Conservation (phyloP, 139 green algal genomes). For the Ettlia oleoabundans region DNA sequence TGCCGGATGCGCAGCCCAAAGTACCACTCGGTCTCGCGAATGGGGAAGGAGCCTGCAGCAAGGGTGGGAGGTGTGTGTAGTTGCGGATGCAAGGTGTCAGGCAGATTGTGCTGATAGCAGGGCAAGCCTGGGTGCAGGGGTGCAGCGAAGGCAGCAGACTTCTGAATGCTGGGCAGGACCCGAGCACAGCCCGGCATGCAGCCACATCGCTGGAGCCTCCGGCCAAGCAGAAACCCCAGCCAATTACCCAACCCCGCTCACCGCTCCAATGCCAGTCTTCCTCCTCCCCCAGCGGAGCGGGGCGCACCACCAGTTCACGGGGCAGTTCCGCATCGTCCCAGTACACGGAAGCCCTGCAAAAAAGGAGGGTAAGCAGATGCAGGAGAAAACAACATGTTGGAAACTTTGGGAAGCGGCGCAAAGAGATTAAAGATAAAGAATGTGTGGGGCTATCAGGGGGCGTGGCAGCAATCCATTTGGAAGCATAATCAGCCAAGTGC, state of each 20-base stretch:
- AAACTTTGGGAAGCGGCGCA: too few relatives aligned
- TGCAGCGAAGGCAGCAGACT: neutral
- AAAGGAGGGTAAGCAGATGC: neutral
- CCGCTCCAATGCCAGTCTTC: constrained; percentile 68
- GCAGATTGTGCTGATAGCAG: neutral
- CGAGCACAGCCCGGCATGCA: too few relatives aligned
- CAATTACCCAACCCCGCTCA: constrained; percentile 9
- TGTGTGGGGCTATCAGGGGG: too few relatives aligned
- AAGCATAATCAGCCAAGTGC: too few relatives aligned
- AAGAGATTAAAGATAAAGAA: too few relatives aligned
- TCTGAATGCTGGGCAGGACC: neutral
- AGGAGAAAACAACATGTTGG: neutral
- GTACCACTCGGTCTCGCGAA: constrained; percentile 71
- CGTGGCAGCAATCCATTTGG: too few relatives aligned
- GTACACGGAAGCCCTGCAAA: constrained; percentile 60
- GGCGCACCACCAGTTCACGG: constrained; percentile 73
- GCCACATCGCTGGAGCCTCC: too few relatives aligned
- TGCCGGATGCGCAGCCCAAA: constrained; percentile 78
- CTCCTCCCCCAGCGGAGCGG: constrained; percentile 31
- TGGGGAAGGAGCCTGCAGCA: constrained; percentile 57
- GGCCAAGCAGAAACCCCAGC: too few relatives aligned
- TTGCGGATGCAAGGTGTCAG: neutral
- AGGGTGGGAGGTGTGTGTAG: neutral
- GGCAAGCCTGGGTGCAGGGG: too few relatives aligned
- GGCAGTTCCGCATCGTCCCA: constrained; percentile 74